phyloP scores from a whole-genome alignment of 805 yeast genomes.

The Novakomyces olei region DNA sequence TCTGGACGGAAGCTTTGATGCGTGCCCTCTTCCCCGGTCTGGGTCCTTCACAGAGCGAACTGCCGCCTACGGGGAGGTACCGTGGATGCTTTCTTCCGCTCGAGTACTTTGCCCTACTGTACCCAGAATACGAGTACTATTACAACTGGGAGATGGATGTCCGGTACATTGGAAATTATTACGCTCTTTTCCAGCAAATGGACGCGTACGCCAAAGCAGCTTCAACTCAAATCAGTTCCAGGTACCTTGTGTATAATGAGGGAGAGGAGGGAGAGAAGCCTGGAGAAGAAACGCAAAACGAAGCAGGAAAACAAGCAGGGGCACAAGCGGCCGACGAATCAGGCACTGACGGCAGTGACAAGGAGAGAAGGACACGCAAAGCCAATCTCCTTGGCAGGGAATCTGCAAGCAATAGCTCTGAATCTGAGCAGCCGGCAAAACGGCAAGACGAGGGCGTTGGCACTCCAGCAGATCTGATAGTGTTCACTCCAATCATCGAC shows the following conservation, averaged over 20 bases:
- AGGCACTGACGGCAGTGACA: background rate
- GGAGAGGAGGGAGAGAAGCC: too few relatives aligned
- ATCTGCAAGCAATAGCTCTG: too few relatives aligned
- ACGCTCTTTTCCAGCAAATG: background rate
- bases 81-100: background rate
- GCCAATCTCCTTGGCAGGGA: background rate
- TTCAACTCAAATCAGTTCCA: too few relatives aligned
- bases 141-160: background rate
- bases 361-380: background rate
- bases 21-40: background rate
- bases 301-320: too few relatives aligned
- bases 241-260: too few relatives aligned
- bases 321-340: too few relatives aligned
- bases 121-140: background rate
- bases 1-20: background rate
- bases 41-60: too few relatives aligned
- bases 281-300: too few relatives aligned
- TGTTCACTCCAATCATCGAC: background rate
- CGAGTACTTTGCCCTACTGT: background rate
- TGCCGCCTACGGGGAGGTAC: background rate
- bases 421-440: background rate
- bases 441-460: background rate
- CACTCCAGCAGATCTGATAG: background rate
- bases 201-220: background rate
- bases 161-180: background rate